phyloP scores from a whole-genome alignment of 768 basidiomycete species.

The Xerocomellus intermedius region DNA sequence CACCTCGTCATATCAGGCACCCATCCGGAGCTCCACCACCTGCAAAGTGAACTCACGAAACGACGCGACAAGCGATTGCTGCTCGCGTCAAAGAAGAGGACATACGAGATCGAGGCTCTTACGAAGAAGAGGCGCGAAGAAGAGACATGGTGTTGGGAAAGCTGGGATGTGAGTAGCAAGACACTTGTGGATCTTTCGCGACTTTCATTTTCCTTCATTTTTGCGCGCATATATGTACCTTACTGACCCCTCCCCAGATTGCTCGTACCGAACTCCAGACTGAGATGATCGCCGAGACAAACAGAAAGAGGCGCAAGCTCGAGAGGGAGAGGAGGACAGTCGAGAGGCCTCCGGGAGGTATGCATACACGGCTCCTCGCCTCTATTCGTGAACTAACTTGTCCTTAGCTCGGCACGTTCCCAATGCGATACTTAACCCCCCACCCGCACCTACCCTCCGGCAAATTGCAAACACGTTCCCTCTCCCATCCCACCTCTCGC shows the following conservation, averaged over 20 bases:
- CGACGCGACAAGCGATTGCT: constrained; percentile 80
- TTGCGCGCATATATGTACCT: background rate
- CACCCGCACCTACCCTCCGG: constrained; percentile 60
- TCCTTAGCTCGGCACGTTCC: constrained; percentile 59
- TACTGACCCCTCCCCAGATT: constrained; percentile 42
- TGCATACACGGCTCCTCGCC: constrained; percentile 22
- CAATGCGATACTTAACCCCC: constrained; percentile 46
- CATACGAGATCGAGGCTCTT: constrained; percentile 63
- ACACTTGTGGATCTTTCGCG: background rate
- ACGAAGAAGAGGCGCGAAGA: constrained; percentile 63
- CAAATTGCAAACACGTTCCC: constrained; percentile 63
- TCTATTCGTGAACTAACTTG: constrained; percentile 2
- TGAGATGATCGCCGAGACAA: constrained; percentile 87
- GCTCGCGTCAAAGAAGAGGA: constrained; percentile 71
- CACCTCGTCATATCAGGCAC: constrained; percentile 46
- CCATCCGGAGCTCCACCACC: constrained; percentile 83
- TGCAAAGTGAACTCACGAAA: constrained; percentile 75
- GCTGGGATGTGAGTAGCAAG: constrained; percentile 72
- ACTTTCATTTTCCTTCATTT: constrained; percentile 9
- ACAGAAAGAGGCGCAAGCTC: constrained; percentile 77
- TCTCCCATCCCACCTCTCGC: constrained; percentile 34
- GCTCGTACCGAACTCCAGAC: constrained; percentile 78
- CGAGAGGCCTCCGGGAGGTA: constrained; percentile 76
- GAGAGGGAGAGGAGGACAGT: constrained; percentile 81
- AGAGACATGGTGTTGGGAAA: constrained; percentile 80